Conservation (phyloP, 768 basidiomycete species). For the Termitomyces sp. region DNA sequence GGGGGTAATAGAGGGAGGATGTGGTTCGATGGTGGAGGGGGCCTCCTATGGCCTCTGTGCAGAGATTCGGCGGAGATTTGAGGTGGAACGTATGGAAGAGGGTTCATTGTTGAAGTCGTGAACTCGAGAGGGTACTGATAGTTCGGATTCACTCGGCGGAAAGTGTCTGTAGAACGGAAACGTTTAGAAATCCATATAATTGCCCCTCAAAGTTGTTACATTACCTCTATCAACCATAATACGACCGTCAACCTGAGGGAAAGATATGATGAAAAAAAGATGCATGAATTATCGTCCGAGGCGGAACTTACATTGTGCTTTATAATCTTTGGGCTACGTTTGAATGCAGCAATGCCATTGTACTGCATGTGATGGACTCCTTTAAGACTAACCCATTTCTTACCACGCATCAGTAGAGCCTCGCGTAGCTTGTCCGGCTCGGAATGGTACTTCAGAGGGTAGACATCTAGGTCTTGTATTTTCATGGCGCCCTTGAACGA, state of each 20-base stretch:
- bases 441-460: conserved; percentile 48
- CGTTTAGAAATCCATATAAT: neutral
- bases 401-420: conserved; percentile 41
- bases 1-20: neutral
- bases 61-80: neutral
- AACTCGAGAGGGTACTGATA: conserved; percentile 34
- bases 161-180: conserved; percentile 28
- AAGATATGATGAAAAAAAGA: too few relatives aligned
- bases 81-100: neutral
- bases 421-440: conserved; percentile 37
- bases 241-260: conserved; percentile 42
- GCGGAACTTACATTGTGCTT: conserved; percentile 42
- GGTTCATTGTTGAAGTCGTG: neutral
- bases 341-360: conserved; percentile 44
- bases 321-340: conserved; percentile 27
- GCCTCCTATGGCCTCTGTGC: neutral
- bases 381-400: conserved; percentile 49
- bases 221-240: conserved; percentile 59
- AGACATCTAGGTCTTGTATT: conserved; percentile 46
- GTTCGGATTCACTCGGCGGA: conserved; percentile 47
- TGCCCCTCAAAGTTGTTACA: conserved; percentile 4
- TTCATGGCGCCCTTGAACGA: conserved; percentile 45
- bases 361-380: conserved; percentile 56
- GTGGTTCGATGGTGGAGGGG: neutral
- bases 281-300: neutral